phyloP scores from a whole-genome alignment of 2,329 filamentous ascomycete species.

The Emmonsia crescens region DNA sequence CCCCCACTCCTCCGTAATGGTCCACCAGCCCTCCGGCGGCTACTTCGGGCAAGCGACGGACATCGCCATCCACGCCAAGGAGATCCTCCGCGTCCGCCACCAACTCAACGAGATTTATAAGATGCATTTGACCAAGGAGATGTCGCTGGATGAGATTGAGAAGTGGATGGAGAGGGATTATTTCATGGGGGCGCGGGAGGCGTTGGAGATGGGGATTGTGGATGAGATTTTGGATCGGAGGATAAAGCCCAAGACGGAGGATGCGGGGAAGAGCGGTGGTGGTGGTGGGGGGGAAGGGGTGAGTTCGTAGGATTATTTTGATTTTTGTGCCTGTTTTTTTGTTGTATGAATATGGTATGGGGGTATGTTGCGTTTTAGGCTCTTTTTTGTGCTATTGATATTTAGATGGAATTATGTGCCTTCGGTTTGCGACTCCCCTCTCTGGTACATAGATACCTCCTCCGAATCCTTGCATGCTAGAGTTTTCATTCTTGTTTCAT shows the following conservation, averaged over 20 bases:
- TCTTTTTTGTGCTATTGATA: neutral
- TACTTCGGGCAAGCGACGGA: constrained; percentile 60
- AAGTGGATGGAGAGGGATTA: constrained; percentile 95
- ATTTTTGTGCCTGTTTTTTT: neutral
- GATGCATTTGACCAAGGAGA: constrained; percentile 65
- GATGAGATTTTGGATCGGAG: constrained; percentile 64
- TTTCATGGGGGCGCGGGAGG: constrained; percentile 82
- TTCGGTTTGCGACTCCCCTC: neutral
- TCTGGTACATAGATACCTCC: neutral
- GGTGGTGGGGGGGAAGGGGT: constrained; percentile 14
- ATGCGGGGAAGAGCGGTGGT: constrained; percentile 12
- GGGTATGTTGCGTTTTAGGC: neutral
- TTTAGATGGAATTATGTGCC: neutral
- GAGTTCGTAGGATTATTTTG: neutral
- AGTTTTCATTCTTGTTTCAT: neutral
- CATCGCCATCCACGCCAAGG: constrained; percentile 93
- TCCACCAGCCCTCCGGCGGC: constrained; percentile 83
- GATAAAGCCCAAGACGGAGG: constrained; percentile 18
- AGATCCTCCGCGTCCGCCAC: constrained; percentile 77
- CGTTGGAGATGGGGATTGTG: constrained; percentile 78
- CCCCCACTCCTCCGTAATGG: constrained; percentile 92
- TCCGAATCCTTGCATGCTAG: neutral
- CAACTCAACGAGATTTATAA: constrained; percentile 87
- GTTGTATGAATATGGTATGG: neutral
- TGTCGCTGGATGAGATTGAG: constrained; percentile 72